Conservation (phyloP, 305 asterid species). For the Solanum hybrid region DNA sequence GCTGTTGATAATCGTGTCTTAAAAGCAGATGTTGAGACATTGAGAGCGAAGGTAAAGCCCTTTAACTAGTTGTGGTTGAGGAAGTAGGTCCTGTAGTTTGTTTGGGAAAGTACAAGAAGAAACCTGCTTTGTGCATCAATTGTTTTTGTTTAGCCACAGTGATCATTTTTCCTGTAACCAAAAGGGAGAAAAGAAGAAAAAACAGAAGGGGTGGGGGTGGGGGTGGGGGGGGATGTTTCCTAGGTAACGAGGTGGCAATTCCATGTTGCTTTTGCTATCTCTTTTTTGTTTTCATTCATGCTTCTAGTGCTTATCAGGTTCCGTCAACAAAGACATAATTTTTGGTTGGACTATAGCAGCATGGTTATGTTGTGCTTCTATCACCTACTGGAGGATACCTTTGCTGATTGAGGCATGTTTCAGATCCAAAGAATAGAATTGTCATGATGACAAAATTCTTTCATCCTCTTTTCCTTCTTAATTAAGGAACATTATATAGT, state of each 20-base stretch:
- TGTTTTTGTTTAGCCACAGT: not conserved
- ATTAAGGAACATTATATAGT: not conserved
- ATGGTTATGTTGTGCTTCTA: not conserved
- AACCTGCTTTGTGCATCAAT: not conserved
- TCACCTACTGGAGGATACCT: not conserved
- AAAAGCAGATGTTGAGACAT: conserved; percentile 91
- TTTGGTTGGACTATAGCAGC: not conserved
- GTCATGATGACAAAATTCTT: not conserved
- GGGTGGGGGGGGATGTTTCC: not conserved
- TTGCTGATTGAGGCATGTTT: not conserved
- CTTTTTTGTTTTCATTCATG: not conserved
- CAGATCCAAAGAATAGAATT: not conserved
- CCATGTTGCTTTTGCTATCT: not conserved
- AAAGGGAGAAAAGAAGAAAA: not conserved
- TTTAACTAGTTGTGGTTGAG: not conserved
- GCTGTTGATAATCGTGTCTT: conserved; percentile 93
- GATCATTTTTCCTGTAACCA: not conserved
- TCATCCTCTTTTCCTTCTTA: not conserved
- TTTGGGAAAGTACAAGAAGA: not conserved
- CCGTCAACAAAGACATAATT: not conserved
- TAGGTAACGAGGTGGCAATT: not conserved
- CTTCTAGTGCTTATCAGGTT: not conserved
- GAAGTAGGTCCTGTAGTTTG: not conserved
- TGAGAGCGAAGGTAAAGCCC: conserved; percentile 74
- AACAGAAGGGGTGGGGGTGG: not conserved